Evolutionary conservation across 2,329 filamentous ascomycete genomes (phyloP), one percentile per base, ranked within the genome.

Genomic region (Aspergillus amoenus): DNA sequence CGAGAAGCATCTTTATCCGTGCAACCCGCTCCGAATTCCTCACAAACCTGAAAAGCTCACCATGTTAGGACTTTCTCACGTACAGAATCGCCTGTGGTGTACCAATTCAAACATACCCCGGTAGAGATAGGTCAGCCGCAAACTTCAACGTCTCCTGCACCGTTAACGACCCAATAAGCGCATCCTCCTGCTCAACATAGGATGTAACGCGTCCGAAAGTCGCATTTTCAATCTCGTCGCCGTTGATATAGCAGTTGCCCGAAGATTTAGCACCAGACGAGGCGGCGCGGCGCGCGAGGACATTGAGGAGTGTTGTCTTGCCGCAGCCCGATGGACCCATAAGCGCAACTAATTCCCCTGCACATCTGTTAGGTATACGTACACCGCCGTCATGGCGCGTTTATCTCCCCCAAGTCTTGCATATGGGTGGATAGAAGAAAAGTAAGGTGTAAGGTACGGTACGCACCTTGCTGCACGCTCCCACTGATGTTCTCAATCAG

Each of bases 181-280:
- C 88, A 77, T 96, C 91, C 63, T 95, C 90, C 72, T 96, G 91
- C 76, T 96, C 91, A 21, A 95, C 91, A 68, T 92, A 95, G 46
- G 85, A 85, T 54, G 84, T 88, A 49, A 93, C 79, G 47, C 83
- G 79, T 17, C 85, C 84, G 64, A 93, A 88, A 0, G 78, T 77
- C 7, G 78, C 70, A 7, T 78, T 73, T 1, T 84, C 80, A 3
- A 85, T 75, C 4, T 74, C 67, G 2, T 68, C 70, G 30, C 88
- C 88, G 71, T 94, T 92, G 63, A 90, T 79, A 55, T 83, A 79
- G 13, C 86, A 78, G 3, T 78, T 70, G 15, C 84, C 83, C 30
- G 81, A 71, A 6, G 83, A 79, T 5, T 78, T 79, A 2, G 84
- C 79, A 3, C 82, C 81, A 1, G 83, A 78, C 0, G 79, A 78